Conservation (phyloP, 2,329 filamentous ascomycete species). For the Hysterium pulicare region DNA sequence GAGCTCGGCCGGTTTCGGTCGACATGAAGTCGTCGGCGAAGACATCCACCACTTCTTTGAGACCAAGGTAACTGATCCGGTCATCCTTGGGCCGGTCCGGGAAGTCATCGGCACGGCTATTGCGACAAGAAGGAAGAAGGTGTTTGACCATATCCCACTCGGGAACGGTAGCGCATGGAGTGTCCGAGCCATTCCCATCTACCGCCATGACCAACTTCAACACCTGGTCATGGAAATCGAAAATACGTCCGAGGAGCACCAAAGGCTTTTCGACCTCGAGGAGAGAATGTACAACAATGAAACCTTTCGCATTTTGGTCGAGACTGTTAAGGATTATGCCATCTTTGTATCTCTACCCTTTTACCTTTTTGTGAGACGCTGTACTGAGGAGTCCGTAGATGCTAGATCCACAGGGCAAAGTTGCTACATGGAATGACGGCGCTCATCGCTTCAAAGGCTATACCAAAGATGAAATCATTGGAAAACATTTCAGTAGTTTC, state of each 20-base stretch:
- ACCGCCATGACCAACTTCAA: slow-evolving; percentile 36
- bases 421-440: slow-evolving; percentile 58
- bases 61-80: slow-evolving; percentile 31
- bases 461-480: slow-evolving; percentile 52
- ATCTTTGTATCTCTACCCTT: too few species aligned
- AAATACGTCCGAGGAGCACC: slow-evolving; percentile 33
- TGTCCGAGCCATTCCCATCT: slow-evolving; percentile 44
- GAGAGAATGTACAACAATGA: slow-evolving; percentile 48
- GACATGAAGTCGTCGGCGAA: slow-evolving; percentile 34
- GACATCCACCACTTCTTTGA: slow-evolving; percentile 41
- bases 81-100: slow-evolving; percentile 34
- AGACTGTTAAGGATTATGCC: slow-evolving; percentile 60
- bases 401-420: slow-evolving; percentile 54
- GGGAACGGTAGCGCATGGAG: slow-evolving; percentile 23
- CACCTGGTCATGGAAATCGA: slow-evolving; percentile 45
- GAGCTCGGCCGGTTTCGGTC: slow-evolving; percentile 24
- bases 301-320: slow-evolving; percentile 59
- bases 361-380: too few species aligned
- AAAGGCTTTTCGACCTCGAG: slow-evolving; percentile 38
- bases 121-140: slow-evolving; percentile 32
- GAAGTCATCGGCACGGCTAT: slow-evolving; percentile 38
- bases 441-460: slow-evolving; percentile 57
- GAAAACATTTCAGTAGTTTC: slow-evolving; percentile 57
- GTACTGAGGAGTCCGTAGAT: too few species aligned
- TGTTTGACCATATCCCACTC: slow-evolving; percentile 28